Percentiles rank a stretch among this genome's conserved stretches.
phyloP scores from a whole-genome alignment of 768 basidiomycete genomes.

The Tylopilus sp. region DNA sequence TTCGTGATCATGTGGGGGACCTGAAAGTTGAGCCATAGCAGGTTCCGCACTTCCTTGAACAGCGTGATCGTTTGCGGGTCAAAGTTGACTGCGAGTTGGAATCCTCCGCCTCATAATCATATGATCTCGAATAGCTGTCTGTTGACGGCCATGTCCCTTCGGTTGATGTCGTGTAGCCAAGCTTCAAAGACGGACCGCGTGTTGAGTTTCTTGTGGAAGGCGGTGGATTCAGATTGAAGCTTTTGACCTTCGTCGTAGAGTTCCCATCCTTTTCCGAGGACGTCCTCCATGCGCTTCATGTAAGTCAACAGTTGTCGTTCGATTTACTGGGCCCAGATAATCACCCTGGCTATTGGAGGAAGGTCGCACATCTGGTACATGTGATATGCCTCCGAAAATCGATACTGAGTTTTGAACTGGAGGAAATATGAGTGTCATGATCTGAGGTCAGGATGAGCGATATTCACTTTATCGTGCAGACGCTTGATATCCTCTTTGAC shows the following conservation, averaged over 20 bases:
- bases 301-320: conserved; percentile 93
- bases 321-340: conserved; percentile 99
- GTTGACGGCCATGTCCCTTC: conserved; percentile 87
- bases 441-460: background rate
- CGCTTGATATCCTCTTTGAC: conserved; percentile 98
- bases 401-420: conserved; percentile 94
- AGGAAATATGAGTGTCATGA: background rate
- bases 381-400: conserved; percentile 92
- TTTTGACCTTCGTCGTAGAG: conserved; percentile 99
- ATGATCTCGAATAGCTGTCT: conserved; percentile 94
- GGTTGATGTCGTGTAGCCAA: conserved; percentile 93
- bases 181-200: conserved; percentile 93
- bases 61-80: conserved; percentile 97
- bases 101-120: conserved; percentile 65
- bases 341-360: conserved; percentile 96
- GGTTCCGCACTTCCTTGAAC: conserved; percentile 96
- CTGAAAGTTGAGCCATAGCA: conserved; percentile 94
- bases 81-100: conserved; percentile 93
- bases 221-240: conserved; percentile 84
- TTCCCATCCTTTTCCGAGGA: conserved; percentile 97
- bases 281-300: conserved; percentile 99
- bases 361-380: conserved; percentile 99
- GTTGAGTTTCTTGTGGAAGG: conserved; percentile 95
- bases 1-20: conserved; percentile 94
- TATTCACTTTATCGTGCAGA: conserved; percentile 80